Evolutionary conservation across 257 asterid genomes (phyloP).

Genomic region (Gardenia jasminoides): DNA sequence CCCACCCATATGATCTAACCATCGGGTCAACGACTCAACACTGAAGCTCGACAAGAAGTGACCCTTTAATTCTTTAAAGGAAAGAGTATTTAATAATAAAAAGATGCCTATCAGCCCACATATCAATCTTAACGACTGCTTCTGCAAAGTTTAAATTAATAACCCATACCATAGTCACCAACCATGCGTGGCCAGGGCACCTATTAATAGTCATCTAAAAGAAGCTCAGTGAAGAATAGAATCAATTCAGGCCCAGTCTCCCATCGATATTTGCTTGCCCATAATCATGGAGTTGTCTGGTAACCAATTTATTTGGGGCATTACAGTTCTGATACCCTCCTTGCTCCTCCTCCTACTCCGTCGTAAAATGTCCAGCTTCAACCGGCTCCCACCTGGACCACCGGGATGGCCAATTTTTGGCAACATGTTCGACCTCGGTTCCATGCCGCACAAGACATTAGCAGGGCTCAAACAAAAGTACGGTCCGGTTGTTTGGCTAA

Average conservation of each 20-base stretch:
- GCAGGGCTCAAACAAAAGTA: constrained; percentile 24
- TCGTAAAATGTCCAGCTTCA: neutral
- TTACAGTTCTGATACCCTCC: constrained; percentile 6
- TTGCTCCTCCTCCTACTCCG: neutral
- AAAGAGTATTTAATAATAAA: too few species aligned
- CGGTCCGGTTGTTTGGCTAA: constrained; percentile 34
- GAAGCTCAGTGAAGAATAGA: neutral
- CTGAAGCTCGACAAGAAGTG: too few species aligned
- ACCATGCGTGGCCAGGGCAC: too few species aligned
- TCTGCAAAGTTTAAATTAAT: too few species aligned
- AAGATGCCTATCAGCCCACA: neutral
- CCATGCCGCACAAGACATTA: constrained; percentile 30
- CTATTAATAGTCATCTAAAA: too few species aligned
- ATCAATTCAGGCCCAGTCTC: neutral
- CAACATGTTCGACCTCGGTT: constrained; percentile 27
- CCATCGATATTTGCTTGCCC: too few species aligned
- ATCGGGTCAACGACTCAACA: too few species aligned
- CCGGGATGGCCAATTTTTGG: constrained; percentile 34
- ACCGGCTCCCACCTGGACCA: constrained; percentile 19
- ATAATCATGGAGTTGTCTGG: constrained; percentile 19
- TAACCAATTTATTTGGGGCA: neutral
- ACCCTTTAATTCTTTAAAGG: neutral
- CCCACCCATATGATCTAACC: too few species aligned
- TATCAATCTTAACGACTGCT: too few species aligned
- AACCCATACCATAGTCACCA: too few species aligned